Percentiles rank a stretch among this genome's conserved stretches.
phyloP scores from a whole-genome alignment of 345 rosid genomes.

The Jatropha curcas region DNA sequence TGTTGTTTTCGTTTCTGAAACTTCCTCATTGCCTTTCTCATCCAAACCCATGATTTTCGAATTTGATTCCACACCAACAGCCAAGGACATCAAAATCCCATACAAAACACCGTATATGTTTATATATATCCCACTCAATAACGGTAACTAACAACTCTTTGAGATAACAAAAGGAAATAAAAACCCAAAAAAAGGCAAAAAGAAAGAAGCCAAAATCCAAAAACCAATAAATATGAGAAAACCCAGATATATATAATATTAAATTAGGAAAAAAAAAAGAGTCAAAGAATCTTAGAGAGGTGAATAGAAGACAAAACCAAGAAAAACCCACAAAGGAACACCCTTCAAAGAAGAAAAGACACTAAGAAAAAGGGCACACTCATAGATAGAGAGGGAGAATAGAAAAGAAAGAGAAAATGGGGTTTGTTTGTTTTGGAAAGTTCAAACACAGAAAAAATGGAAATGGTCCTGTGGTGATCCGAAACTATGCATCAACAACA shows the following conservation, averaged over 20 bases:
- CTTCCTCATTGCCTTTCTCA: slow-evolving; percentile 31
- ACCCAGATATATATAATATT: neutral
- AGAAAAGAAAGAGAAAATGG: slow-evolving; percentile 14
- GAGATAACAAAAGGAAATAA: neutral
- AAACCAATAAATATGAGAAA: neutral
- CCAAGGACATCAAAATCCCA: slow-evolving; percentile 48
- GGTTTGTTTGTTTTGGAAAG: slow-evolving; percentile 28
- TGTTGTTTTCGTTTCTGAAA: slow-evolving; percentile 20
- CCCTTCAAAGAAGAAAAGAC: slow-evolving; percentile 29
- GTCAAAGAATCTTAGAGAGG: slow-evolving; percentile 21
- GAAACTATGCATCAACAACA: slow-evolving; percentile 24
- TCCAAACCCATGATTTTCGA: slow-evolving; percentile 44
- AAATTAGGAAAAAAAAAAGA: neutral
- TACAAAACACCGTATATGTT: neutral
- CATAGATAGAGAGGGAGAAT: slow-evolving; percentile 2
- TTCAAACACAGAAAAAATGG: slow-evolving; percentile 39
- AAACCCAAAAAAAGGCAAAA: neutral
- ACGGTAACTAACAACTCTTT: neutral
- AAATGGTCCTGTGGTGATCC: slow-evolving; percentile 85
- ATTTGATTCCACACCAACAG: slow-evolving; percentile 38
- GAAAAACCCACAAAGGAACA: slow-evolving; percentile 28
- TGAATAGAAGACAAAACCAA: slow-evolving; percentile 10
- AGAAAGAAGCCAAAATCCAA: slow-evolving; percentile 15
- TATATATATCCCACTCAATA: slow-evolving; percentile 5
- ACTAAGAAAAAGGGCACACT: slow-evolving; percentile 22